Evolutionary conservation across 1,284 basidiomycete species (phyloP), one percentile per base, ranked within the genome.

Genomic region (Ustilago bromivora): DNA sequence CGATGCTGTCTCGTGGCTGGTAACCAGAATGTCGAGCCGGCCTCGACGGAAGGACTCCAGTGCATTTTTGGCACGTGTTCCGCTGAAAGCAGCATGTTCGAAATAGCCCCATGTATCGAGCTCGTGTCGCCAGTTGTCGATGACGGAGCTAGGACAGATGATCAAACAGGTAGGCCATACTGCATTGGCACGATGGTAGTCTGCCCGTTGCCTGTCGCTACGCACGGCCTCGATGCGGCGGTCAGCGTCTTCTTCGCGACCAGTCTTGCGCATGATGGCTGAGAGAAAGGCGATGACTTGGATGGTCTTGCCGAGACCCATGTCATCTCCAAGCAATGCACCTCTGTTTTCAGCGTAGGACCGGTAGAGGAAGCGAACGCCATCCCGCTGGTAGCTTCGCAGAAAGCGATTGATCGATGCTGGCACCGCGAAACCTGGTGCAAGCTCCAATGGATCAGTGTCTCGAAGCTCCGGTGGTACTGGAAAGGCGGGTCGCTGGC

Each of bases 241-340:
- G 52, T 90, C 85, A 17, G 88, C 83, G 82, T 95, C 93, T 11
- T 88, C 87, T n/a, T 82, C 86, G 47, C 90, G 87, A 1, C 93
- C 93, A 2, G 88, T 86, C 86, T 95, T 95, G 71, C 88, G 87
- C 93, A 95, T 94, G 73, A 95, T 92, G 0, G 94, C 93, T 0
- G 92, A 91, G 3, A 95, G 88, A 80, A 95, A 94, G 0, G 92
- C 89, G 43, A 95, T 94, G 31, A 95, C 91, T 85, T 95, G 94
- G n/a, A 94, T 92, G 0, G 65, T 58, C 88, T 90, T 83, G 82
- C 92, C 92, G 66, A 94, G 87, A 63, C 93, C 94, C 94, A 96
- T 96, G 81, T 96, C 94, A 84, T 96, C 94, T 17, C 93, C 94
- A 1, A 95, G 88, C 17, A 95, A 83, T 0, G 91, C 93, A 1